A percentile compares a stretch with the other conserved stretches of the same genome.
Conservation (phyloP, 805 yeast genomes). For the Metschnikowia noctiluminum region DNA sequence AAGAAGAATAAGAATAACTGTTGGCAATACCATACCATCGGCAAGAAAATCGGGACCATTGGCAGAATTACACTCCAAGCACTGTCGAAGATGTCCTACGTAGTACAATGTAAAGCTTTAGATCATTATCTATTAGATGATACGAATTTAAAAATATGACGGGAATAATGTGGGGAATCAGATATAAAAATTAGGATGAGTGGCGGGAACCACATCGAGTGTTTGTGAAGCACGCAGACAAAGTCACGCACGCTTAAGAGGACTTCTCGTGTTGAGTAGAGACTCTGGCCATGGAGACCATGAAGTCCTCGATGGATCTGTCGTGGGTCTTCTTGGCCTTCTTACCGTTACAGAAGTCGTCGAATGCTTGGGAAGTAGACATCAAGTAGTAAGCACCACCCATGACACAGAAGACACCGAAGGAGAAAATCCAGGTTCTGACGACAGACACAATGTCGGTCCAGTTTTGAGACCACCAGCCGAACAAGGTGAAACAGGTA, state of each 20-base stretch:
- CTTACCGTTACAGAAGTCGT: slow-evolving; percentile 82
- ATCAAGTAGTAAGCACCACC: slow-evolving; percentile 96
- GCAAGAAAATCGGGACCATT: too few relatives aligned
- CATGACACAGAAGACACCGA: slow-evolving; percentile 94
- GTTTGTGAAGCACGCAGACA: too few relatives aligned
- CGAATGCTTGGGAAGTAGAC: slow-evolving; percentile 78
- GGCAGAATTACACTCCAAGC: too few relatives aligned
- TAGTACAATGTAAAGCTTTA: too few relatives aligned
- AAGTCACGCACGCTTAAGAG: slow-evolving; percentile 33
- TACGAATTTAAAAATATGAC: too few relatives aligned
- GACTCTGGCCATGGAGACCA: slow-evolving; percentile 84
- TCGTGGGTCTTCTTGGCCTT: slow-evolving; percentile 56
- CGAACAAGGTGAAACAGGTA: slow-evolving; percentile 88
- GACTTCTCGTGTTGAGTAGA: slow-evolving; percentile 87
- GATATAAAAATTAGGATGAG: too few relatives aligned
- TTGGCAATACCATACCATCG: too few relatives aligned
- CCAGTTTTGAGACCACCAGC: slow-evolving; percentile 98
- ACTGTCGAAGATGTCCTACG: too few relatives aligned
- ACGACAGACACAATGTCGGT: slow-evolving; percentile 93
- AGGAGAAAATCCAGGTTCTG: slow-evolving; percentile 92
- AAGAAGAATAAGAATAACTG: too few relatives aligned
- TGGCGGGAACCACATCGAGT: too few relatives aligned
- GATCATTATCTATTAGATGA: too few relatives aligned
- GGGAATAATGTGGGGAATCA: too few relatives aligned
- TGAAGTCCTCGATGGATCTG: slow-evolving; percentile 80